phyloP scores from a whole-genome alignment of 192 early-diverging fungal species.

The Coemansia sp. region DNA sequence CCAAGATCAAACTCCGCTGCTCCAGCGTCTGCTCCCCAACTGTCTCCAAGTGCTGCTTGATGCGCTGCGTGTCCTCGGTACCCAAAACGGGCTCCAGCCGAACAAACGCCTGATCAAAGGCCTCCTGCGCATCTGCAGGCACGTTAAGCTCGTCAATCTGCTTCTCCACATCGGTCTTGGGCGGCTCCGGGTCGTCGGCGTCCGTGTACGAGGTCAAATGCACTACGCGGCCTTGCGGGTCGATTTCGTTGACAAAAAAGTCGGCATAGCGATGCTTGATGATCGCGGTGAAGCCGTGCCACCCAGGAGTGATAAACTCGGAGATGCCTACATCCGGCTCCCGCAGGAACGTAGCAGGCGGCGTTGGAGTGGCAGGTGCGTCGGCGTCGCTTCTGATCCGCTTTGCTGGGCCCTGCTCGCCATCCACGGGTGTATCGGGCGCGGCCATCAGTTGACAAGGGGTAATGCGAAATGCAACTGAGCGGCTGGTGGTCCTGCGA shows the following conservation, averaged over 20 bases:
- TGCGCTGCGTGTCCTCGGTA: constrained; percentile 10
- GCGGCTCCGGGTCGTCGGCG: constrained; percentile 27
- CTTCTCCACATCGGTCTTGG: constrained; percentile 22
- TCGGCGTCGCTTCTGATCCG: constrained; percentile 12
- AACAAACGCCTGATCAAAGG: constrained; percentile 25
- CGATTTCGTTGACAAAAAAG: constrained; percentile 94
- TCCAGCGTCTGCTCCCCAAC: constrained; percentile 10
- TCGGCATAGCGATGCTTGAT: constrained; percentile 70
- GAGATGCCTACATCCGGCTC: constrained; percentile 69
- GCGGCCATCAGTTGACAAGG: not conserved
- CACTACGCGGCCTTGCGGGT: constrained; percentile 62
- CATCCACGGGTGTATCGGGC: not conserved
- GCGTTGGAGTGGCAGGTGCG: not conserved
- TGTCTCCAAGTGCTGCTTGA: constrained; percentile 20
- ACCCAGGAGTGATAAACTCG: constrained; percentile 39
- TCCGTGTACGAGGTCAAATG: constrained; percentile 55
- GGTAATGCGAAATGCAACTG: too few species aligned
- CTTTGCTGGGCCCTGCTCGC: constrained; percentile 17
- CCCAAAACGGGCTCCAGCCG: constrained; percentile 29
- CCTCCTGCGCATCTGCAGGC: constrained; percentile 22
- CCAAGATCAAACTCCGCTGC: constrained; percentile 21
- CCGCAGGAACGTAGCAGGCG: constrained; percentile 16
- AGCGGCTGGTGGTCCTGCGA: too few species aligned
- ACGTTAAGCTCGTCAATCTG: constrained; percentile 25
- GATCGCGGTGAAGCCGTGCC: constrained; percentile 40